Evolutionary conservation across 306 rosid species (phyloP).

Genomic region (Betula pendula): DNA sequence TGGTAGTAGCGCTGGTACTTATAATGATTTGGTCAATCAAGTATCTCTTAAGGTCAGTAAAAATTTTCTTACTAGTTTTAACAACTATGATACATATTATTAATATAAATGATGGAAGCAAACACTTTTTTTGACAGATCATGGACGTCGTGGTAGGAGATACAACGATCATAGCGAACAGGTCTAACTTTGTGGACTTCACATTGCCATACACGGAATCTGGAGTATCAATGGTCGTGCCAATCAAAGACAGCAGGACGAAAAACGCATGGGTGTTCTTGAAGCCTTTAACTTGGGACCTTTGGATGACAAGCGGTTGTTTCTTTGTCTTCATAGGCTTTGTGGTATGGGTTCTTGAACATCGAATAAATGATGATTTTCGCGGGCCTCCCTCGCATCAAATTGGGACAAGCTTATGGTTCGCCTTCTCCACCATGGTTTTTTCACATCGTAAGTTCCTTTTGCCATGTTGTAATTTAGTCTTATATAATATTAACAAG

Average conservation of each 20-base stretch:
- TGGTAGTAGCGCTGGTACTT: slow-evolving; percentile 35
- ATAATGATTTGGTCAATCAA: slow-evolving; percentile 40
- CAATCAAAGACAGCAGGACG: slow-evolving; percentile 28
- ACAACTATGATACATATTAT: too few species aligned
- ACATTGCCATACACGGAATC: slow-evolving; percentile 61
- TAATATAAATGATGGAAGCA: neutral
- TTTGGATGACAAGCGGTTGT: slow-evolving; percentile 48
- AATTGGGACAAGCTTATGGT: slow-evolving; percentile 67
- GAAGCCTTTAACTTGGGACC: slow-evolving; percentile 57
- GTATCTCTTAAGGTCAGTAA: slow-evolving; percentile 46
- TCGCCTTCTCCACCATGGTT: slow-evolving; percentile 65
- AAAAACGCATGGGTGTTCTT: slow-evolving; percentile 62
- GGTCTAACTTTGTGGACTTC: slow-evolving; percentile 56
- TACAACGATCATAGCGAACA: slow-evolving; percentile 40
- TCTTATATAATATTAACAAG: neutral
- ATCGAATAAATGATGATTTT: slow-evolving; percentile 46
- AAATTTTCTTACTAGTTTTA: neutral
- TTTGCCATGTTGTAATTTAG: neutral
- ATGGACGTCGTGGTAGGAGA: slow-evolving; percentile 48
- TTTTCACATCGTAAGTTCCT: slow-evolving; percentile 49
- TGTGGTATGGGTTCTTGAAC: slow-evolving; percentile 66
- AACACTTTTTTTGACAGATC: slow-evolving; percentile 24
- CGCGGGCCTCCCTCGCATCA: slow-evolving; percentile 60
- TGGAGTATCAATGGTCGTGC: slow-evolving; percentile 64
- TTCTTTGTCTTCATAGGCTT: slow-evolving; percentile 55